phyloP scores from a whole-genome alignment of 768 basidiomycete species.

The Filobasidium floriforme region DNA sequence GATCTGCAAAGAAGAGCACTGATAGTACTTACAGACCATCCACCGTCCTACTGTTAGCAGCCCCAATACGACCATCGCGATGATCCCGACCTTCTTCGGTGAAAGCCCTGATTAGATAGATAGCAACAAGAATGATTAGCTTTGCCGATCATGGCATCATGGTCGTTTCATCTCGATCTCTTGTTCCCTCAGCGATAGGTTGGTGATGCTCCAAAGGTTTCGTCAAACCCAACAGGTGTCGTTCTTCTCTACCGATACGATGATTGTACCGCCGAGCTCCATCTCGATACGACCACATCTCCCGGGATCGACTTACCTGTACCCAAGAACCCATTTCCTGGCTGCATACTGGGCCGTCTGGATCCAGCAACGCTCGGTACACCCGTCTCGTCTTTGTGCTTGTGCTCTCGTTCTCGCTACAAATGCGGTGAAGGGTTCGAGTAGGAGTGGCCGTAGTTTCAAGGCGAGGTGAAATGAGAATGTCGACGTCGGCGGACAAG shows the following conservation, averaged over 20 bases:
- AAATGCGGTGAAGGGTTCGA: too few species aligned
- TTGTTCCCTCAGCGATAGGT: too few species aligned
- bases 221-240: too few species aligned
- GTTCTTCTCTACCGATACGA: too few species aligned
- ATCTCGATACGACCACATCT: neutral
- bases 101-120: neutral
- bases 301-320: neutral
- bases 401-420: slow-evolving; percentile 6
- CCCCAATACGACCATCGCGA: slow-evolving; percentile 1
- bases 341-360: neutral
- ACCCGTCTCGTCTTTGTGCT: neutral
- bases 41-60: slow-evolving; percentile 1
- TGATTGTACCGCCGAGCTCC: too few species aligned
- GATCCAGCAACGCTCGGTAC: neutral
- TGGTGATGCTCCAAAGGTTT: too few species aligned
- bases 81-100: slow-evolving; percentile 2
- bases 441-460: neutral
- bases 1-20: neutral
- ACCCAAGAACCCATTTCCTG: slow-evolving; percentile 3
- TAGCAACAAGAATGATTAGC: too few species aligned
- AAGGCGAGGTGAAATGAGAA: neutral
- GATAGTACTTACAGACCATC: neutral
- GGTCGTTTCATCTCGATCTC: too few species aligned
- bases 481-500: neutral
- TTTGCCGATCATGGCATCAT: too few species aligned